Percentiles rank a stretch among this genome's conserved stretches.
Conservation (phyloP, 805 yeast genomes). For the Lipomyces anomalus region DNA sequence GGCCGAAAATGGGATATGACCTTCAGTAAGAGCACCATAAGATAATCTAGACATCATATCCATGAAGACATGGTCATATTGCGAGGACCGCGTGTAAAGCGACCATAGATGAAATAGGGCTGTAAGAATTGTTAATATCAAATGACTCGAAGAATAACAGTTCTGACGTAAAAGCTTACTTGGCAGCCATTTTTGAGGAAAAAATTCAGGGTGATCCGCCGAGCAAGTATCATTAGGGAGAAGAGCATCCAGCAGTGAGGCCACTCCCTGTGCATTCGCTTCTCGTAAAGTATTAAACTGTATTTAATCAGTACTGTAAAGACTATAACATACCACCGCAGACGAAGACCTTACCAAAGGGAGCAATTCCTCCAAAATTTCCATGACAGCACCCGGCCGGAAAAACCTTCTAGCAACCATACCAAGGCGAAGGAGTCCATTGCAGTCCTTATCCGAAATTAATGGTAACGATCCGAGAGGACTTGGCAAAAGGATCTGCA, state of each 20-base stretch:
- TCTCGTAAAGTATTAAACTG: conserved; percentile 10
- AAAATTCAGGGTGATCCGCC: not conserved
- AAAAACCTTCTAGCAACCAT: conserved; percentile 27
- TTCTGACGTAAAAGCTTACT: conserved; percentile 4
- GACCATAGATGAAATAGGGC: conserved; percentile 70
- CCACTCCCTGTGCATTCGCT: conserved; percentile 6
- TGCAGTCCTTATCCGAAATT: conserved; percentile 6
- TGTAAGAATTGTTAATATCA: not conserved
- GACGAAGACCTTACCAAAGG: no score
- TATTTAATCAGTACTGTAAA: no score
- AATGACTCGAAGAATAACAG: conserved; percentile 21
- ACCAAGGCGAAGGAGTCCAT: conserved; percentile 13
- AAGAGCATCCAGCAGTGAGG: conserved; percentile 5
- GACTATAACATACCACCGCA: no score
- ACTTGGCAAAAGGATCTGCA: conserved; percentile 23
- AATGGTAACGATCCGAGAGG: not conserved
- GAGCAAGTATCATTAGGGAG: conserved; percentile 8
- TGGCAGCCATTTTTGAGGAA: conserved; percentile 19
- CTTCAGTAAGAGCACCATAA: conserved; percentile 31
- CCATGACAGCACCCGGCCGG: conserved; percentile 18
- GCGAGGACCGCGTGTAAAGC: conserved; percentile 44
- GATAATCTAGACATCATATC: conserved; percentile 60
- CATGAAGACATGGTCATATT: conserved; percentile 57
- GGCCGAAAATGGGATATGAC: conserved; percentile 38
- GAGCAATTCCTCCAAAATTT: conserved; percentile 27